Conservation (phyloP, 208 protist genomes). For the Endotrypanum monterogeii region DNA sequence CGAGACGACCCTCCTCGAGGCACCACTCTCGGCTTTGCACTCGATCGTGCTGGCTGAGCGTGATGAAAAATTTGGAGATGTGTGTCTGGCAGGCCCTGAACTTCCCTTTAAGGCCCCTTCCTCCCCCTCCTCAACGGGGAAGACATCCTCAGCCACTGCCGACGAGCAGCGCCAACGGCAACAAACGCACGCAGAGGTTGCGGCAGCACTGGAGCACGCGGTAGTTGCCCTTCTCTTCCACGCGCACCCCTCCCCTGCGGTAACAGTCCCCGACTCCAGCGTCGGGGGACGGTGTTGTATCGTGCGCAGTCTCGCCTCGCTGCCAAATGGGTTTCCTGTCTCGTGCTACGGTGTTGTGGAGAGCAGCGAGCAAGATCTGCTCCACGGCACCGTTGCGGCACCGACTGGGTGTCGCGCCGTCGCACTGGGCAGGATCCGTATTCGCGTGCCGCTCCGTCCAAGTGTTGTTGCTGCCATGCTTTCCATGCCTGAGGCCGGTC, state of each 20-base stretch:
- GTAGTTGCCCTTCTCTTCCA: conserved; percentile 77
- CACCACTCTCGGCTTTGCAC: conserved; percentile 20
- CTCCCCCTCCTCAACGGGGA: not conserved
- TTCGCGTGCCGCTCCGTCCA: conserved; percentile 60
- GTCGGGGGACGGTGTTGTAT: not conserved
- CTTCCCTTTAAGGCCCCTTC: too few relatives aligned
- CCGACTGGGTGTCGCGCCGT: not conserved
- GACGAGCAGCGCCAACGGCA: not conserved
- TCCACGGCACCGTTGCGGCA: conserved; percentile 3
- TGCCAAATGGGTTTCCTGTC: conserved; percentile 60
- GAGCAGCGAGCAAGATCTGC: conserved; percentile 65
- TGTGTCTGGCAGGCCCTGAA: not conserved
- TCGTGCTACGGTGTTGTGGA: conserved; percentile 83
- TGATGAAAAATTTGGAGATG: conserved; percentile 36
- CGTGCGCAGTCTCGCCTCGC: conserved; percentile 43
- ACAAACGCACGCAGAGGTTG: conserved; percentile 43
- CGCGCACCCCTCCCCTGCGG: not conserved
- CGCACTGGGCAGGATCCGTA: conserved; percentile 32
- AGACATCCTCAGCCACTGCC: not conserved
- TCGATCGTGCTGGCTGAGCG: conserved; percentile 38
- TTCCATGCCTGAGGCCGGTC: not conserved
- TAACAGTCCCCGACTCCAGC: not conserved
- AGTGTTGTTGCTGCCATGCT: conserved; percentile 37
- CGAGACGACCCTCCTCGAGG: conserved; percentile 30
- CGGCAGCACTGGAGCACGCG: conserved; percentile 63